A percentile compares a stretch with the other conserved stretches of the same genome.
Conservation (phyloP, 169 alveolate genomes). For the Sarcocystis neurona region DNA sequence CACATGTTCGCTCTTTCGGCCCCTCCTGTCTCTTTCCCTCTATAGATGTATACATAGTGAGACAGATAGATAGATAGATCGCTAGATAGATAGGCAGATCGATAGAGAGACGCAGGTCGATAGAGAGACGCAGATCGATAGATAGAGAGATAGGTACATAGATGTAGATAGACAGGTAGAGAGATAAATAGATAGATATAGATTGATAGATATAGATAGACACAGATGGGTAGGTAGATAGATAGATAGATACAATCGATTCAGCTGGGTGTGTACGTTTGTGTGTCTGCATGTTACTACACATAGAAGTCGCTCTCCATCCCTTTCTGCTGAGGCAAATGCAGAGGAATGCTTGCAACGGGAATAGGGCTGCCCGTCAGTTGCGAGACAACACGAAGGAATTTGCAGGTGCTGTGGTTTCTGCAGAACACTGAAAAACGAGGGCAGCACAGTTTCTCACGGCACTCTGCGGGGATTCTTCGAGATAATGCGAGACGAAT, state of each 20-base stretch:
- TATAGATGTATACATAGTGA: not conserved
- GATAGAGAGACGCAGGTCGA: not conserved
- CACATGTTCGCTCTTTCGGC: not conserved
- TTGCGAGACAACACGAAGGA: not conserved
- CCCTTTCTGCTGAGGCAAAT: too few relatives aligned
- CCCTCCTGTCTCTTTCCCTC: not conserved
- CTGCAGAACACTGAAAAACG: slow-evolving; percentile 73
- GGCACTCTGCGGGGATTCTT: slow-evolving; percentile 88
- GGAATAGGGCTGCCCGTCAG: too few relatives aligned
- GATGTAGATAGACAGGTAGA: not conserved
- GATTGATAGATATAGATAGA: not conserved
- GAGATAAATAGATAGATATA: not conserved
- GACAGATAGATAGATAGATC: not conserved
- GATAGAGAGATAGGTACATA: not conserved
- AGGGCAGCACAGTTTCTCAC: slow-evolving; percentile 82
- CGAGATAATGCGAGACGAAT: slow-evolving; percentile 82
- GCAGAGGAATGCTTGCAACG: too few relatives aligned
- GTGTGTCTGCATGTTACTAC: too few relatives aligned
- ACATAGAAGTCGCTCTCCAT: too few relatives aligned
- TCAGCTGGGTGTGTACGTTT: too few relatives aligned
- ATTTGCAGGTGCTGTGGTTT: not conserved
- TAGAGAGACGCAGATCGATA: not conserved
- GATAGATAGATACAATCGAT: too few relatives aligned
- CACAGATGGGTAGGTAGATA: not conserved
- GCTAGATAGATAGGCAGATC: not conserved